A percentile compares a stretch with the other conserved stretches of the same genome.
phyloP scores from a whole-genome alignment of 257 asterid species.

The Lithospermum erythrorhizon region DNA sequence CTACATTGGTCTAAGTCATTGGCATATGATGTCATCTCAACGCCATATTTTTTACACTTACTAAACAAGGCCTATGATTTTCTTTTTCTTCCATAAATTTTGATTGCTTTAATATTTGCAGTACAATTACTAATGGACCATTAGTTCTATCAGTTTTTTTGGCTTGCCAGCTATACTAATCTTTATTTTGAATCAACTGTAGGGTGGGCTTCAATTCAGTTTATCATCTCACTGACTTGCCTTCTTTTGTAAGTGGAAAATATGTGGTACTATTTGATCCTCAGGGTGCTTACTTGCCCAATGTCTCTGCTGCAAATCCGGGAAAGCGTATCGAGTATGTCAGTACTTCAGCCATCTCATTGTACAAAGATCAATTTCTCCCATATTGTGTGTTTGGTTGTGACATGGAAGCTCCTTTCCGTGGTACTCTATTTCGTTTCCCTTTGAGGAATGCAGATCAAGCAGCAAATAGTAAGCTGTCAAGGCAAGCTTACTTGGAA shows the following conservation, averaged over 20 bases:
- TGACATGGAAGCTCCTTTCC: constrained; percentile 78
- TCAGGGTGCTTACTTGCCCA: constrained; percentile 87
- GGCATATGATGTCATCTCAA: too few species aligned
- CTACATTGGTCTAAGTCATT: too few species aligned
- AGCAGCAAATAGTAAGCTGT: constrained; percentile 83
- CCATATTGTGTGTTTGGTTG: constrained; percentile 96
- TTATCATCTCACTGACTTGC: constrained; percentile 91
- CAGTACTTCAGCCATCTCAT: constrained; percentile 76
- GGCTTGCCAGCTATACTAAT: background rate
- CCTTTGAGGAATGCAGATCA: constrained; percentile 87
- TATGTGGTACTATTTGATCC: constrained; percentile 93
- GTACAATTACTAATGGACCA: too few species aligned
- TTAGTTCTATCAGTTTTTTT: background rate
- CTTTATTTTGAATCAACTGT: constrained; percentile 20
- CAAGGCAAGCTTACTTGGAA: constrained; percentile 78
- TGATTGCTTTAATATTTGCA: too few species aligned
- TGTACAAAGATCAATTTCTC: constrained; percentile 71
- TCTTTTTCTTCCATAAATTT: too few species aligned
- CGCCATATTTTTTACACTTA: too few species aligned
- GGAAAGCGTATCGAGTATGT: constrained; percentile 89
- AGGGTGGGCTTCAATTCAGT: constrained; percentile 99
- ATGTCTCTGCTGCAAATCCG: constrained; percentile 77
- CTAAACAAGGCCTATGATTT: too few species aligned
- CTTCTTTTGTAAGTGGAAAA: constrained; percentile 92
- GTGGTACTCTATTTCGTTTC: constrained; percentile 93